A percentile compares a stretch with the other conserved stretches of the same genome.
Conservation (phyloP, 306 rosid species). For the Mimosa pudica region DNA sequence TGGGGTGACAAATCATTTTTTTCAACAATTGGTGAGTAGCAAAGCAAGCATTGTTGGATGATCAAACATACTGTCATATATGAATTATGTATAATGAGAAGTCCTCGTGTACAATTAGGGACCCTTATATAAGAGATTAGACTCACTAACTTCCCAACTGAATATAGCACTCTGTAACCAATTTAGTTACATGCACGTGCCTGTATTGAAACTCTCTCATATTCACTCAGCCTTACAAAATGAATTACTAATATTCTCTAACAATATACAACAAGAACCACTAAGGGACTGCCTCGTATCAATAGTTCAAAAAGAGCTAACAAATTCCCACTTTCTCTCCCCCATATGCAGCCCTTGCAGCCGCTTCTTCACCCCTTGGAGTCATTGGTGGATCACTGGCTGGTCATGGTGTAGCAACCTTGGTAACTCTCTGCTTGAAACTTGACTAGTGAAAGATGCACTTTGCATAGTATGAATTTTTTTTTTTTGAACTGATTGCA, state of each 20-base stretch:
- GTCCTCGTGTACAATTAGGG: too few relatives aligned
- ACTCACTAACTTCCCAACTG: too few relatives aligned
- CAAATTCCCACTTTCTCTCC: not conserved
- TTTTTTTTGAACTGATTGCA: not conserved
- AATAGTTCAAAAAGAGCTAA: slow-evolving; percentile 13
- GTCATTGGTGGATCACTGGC: slow-evolving; percentile 95
- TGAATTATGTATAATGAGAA: not conserved
- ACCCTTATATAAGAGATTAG: too few relatives aligned
- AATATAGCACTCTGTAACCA: too few relatives aligned
- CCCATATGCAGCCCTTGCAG: slow-evolving; percentile 80
- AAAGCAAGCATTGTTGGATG: slow-evolving; percentile 24
- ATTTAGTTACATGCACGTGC: too few relatives aligned
- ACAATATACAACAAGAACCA: too few relatives aligned
- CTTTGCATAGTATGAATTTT: too few relatives aligned
- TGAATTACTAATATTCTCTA: too few relatives aligned
- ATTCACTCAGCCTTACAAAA: too few relatives aligned
- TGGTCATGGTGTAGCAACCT: slow-evolving; percentile 90
- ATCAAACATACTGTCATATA: slow-evolving; percentile 2
- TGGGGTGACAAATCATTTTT: slow-evolving; percentile 99
- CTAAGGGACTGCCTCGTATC: too few relatives aligned
- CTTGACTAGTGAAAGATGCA: not conserved
- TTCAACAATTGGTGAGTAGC: slow-evolving; percentile 86
- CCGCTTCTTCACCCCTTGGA: slow-evolving; percentile 96
- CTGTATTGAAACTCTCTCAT: too few relatives aligned
- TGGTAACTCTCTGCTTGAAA: slow-evolving; percentile 52